phyloP scores from a whole-genome alignment of 495 filamentous ascomycete species.

The Tuber melanosporum region DNA sequence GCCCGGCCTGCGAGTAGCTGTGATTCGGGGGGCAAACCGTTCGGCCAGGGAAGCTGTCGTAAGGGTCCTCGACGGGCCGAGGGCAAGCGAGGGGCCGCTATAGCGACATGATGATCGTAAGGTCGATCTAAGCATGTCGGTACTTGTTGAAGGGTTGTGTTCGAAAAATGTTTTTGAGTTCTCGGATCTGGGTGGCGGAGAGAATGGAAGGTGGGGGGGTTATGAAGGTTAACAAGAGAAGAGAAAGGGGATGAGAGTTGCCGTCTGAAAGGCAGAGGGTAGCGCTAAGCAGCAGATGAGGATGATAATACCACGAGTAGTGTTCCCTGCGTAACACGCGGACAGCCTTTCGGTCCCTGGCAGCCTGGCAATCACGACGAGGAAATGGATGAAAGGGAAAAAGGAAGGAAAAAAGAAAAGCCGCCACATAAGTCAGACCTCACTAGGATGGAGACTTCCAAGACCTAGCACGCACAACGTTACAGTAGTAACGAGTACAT shows the following conservation, averaged over 20 bases:
- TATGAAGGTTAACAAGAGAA: not conserved
- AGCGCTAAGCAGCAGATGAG: not conserved
- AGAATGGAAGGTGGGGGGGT: not conserved
- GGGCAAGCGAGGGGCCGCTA: not conserved
- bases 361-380: not conserved
- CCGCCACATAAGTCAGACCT: not conserved
- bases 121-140: conserved; percentile 3
- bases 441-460: not conserved
- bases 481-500: not conserved
- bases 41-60: not conserved
- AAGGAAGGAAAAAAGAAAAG: not conserved
- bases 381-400: not conserved
- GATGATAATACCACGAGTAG: too few relatives aligned
- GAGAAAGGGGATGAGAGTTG: not conserved
- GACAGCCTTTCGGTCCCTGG: not conserved
- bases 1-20: not conserved
- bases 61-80: not conserved
- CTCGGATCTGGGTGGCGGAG: not conserved
- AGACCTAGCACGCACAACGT: not conserved
- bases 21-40: not conserved
- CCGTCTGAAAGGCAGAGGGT: not conserved
- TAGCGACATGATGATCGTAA: not conserved
- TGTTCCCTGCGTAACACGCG: not conserved
- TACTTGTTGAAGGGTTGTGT: not conserved
- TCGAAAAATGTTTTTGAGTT: not conserved